A percentile compares a stretch with the other conserved stretches of the same genome.
phyloP scores from a whole-genome alignment of 768 basidiomycete species.

The Paxillus involutus region DNA sequence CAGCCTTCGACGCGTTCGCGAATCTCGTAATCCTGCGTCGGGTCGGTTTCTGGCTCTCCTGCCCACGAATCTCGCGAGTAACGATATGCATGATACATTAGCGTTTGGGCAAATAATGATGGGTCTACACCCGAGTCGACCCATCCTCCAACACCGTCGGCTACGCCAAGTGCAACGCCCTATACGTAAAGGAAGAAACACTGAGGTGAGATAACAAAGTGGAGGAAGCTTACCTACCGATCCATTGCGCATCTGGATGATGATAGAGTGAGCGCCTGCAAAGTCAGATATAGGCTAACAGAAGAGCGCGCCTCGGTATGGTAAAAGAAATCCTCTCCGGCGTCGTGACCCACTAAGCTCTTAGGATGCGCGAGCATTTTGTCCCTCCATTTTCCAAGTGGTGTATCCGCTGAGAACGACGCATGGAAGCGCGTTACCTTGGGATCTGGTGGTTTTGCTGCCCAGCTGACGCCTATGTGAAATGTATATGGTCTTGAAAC shows the following conservation, averaged over 20 bases:
- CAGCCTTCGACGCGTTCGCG: slow-evolving; percentile 66
- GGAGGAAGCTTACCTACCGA: slow-evolving; percentile 57
- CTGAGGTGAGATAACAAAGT: slow-evolving; percentile 20
- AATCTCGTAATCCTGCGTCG: slow-evolving; percentile 69
- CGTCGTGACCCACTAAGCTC: slow-evolving; percentile 34
- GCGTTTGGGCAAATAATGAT: slow-evolving; percentile 84
- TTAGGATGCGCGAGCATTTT: slow-evolving; percentile 52
- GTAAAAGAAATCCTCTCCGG: slow-evolving; percentile 66
- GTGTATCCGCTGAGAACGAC: slow-evolving; percentile 58
- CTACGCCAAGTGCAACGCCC: slow-evolving; percentile 81
- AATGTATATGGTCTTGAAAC: slow-evolving; percentile 61
- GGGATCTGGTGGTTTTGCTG: slow-evolving; percentile 59
- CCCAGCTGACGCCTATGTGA: slow-evolving; percentile 78
- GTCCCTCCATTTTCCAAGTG: slow-evolving; percentile 72
- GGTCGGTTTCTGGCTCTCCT: slow-evolving; percentile 81
- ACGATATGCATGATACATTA: slow-evolving; percentile 85
- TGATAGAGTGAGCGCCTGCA: slow-evolving; percentile 3
- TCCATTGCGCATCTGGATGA: slow-evolving; percentile 64
- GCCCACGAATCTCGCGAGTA: slow-evolving; percentile 75
- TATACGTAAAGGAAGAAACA: slow-evolving; percentile 24
- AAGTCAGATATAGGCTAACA: neutral
- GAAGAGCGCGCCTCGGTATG: slow-evolving; percentile 60
- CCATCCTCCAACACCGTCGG: slow-evolving; percentile 96
- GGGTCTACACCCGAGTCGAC: slow-evolving; percentile 80
- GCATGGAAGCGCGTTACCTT: slow-evolving; percentile 33